A percentile compares a stretch with the other conserved stretches of the same genome.
These are phyloP conservation scores for Hemisphaericaspora xylanilytica DNA, from an alignment of 1,139 yeast genomes.

Conservation along the genomic window DNA sequence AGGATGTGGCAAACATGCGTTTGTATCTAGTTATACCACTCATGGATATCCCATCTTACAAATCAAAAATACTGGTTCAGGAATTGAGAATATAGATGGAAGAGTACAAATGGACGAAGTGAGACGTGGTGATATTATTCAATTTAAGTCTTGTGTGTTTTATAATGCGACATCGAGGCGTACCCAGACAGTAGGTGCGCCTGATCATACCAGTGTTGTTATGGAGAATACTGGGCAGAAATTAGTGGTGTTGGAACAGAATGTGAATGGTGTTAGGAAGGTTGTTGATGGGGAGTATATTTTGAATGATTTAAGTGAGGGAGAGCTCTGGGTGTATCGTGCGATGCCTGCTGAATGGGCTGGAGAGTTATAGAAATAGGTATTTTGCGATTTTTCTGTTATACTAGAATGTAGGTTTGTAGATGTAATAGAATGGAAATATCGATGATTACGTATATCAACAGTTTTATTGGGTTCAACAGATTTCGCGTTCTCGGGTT, in stretches of 20 bases:
- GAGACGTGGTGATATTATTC: slow-evolving; percentile 43
- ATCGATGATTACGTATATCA: too few relatives aligned
- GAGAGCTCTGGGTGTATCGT: slow-evolving; percentile 52
- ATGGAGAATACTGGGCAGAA: slow-evolving; percentile 30
- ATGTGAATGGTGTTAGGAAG: slow-evolving; percentile 48
- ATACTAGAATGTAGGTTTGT: too few relatives aligned
- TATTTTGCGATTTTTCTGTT: background rate
- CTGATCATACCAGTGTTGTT: slow-evolving; percentile 69
- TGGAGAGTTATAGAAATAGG: slow-evolving; percentile 17
- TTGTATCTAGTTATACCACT: slow-evolving; percentile 50
- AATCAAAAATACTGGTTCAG: slow-evolving; percentile 25
- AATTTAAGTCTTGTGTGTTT: slow-evolving; percentile 44
- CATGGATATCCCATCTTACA: slow-evolving; percentile 61
- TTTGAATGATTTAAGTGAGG: slow-evolving; percentile 44
- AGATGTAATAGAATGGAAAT: too few relatives aligned
- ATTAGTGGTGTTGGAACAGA: slow-evolving; percentile 58
- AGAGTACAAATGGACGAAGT: slow-evolving; percentile 33
- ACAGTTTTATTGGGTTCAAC: too few relatives aligned
- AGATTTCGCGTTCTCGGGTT: too few relatives aligned
- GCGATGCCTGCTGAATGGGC: slow-evolving; percentile 59
- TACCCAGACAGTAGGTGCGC: slow-evolving; percentile 48
- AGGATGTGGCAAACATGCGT: slow-evolving; percentile 63
- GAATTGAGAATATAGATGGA: slow-evolving; percentile 18
- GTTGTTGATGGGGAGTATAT: slow-evolving; percentile 49
- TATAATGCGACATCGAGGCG: slow-evolving; percentile 26